These are phyloP conservation scores for Plasmodium berghei DNA, from an alignment of 169 alveolate genomes.

Conservation along the genomic window DNA sequence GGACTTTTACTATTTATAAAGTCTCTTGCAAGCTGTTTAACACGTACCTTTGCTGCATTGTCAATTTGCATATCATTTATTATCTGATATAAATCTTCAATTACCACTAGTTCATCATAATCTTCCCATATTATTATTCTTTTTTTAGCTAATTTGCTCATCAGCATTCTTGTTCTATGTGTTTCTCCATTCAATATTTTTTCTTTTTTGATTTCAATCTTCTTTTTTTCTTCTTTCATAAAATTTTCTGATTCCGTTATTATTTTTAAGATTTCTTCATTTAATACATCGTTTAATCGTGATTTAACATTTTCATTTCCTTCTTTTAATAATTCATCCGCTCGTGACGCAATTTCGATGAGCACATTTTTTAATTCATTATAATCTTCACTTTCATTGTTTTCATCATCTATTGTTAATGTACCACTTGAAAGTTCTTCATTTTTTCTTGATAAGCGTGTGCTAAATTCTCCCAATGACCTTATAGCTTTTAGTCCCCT, in stretches of 20 bases:
- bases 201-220: not conserved
- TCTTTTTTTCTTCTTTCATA: not conserved
- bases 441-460: too few relatives aligned
- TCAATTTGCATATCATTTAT: not conserved
- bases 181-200: not conserved
- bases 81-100: not conserved
- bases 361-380: not conserved
- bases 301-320: not conserved
- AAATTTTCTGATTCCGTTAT: not conserved
- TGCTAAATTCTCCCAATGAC: too few relatives aligned
- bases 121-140: not conserved
- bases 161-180: not conserved
- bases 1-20: not conserved
- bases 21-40: not conserved
- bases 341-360: not conserved
- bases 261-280: not conserved
- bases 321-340: not conserved
- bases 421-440: too few relatives aligned
- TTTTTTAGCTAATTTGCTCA: not conserved
- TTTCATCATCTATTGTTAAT: too few relatives aligned
- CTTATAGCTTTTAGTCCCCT: too few relatives aligned
- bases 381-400: not conserved
- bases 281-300: not conserved
- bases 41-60: not conserved
- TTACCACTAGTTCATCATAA: not conserved